Base-by-base conservation (phyloP, 371 early-diverging fungal genomes). In the Mycotypha africana region DNA sequence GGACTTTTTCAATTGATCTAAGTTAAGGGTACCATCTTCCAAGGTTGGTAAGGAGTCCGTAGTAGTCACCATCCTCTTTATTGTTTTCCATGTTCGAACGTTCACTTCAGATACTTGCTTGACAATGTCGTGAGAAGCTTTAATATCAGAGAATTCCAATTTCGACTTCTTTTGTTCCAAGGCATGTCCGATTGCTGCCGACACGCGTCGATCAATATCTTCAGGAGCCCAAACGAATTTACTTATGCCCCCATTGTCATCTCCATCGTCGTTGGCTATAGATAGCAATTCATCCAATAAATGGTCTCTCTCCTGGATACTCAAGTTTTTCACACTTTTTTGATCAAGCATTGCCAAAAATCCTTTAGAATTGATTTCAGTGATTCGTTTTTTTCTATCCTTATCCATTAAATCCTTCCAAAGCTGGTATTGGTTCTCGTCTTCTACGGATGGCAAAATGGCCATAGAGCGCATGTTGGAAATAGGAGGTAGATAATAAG, bases 321-420 rank as follows among this genome's bases (percentile, higher is more conserved):
- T 34, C 9, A 46, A 26, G 0, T 45, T 40, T 15, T 56, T 31
- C 4, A 48, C 25, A 15, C 30, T 47, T 44, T 63, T 66, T 35
- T 64, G 62, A 10, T 41, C 26, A 26, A 49, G 49, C 8, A 67
- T 60, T 0, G 59, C 55, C 11, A 56, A 14, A 25, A 76, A n/a
- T 11, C 67, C 70, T 4, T 71, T 60, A 10, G 66, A 60, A 37
- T 79, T 79, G 25, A 74, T 60, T 42, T 76, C 71, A n/a, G 42
- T 53, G 5, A 67, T 59, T 20, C 70, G 51, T 14, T 38, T 42
- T 10, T 65, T 51, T 31, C 57, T 51, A 47, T 79, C 79, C 6
- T 22, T 24, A 16, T 55, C 54, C 49, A 76, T 38, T 7, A 53
- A 31, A 2, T 28, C 3, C 8, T 57, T 40, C 62, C 65, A 65